A percentile compares a stretch with the other conserved stretches of the same genome.
Evolutionary conservation across 345 rosid genomes (phyloP).

Genomic region (Brassica juncea): DNA sequence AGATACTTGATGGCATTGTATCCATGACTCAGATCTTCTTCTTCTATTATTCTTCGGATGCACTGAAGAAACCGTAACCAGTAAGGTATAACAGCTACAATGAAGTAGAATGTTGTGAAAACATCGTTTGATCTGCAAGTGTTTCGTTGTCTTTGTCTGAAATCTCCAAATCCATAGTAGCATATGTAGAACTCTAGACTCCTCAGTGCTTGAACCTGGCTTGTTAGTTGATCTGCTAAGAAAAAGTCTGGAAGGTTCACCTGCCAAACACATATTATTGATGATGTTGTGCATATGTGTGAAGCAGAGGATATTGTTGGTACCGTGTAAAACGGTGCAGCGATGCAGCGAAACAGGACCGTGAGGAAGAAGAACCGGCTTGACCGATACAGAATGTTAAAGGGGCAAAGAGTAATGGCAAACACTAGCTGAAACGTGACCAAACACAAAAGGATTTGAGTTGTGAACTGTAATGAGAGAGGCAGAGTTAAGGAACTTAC

Average conservation of each 20-base stretch:
- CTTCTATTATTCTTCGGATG: conserved; percentile 57
- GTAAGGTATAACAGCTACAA: conserved; percentile 61
- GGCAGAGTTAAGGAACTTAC: conserved; percentile 42
- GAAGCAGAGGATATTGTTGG: conserved; percentile 2
- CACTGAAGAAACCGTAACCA: conserved; percentile 64
- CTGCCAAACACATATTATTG: conserved; percentile 32
- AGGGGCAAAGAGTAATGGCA: conserved; percentile 29
- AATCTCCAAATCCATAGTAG: conserved; percentile 70
- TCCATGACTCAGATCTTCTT: conserved; percentile 50
- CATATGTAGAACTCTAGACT: conserved; percentile 73
- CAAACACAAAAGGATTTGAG: neutral
- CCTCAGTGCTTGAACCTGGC: conserved; percentile 81
- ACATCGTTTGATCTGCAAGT: conserved; percentile 39
- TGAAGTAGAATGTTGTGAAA: conserved; percentile 50
- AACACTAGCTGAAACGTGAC: conserved; percentile 30
- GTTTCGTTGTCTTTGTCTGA: conserved; percentile 39
- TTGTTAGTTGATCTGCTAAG: conserved; percentile 79
- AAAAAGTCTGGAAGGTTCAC: conserved; percentile 77
- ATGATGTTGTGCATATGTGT: neutral
- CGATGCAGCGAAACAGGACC: conserved; percentile 38
- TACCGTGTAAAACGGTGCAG: conserved; percentile 43
- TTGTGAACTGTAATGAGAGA: neutral
- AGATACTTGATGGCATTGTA: conserved; percentile 61
- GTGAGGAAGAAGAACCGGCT: conserved; percentile 37
- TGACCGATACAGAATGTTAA: conserved; percentile 40